Evolutionary conservation across 306 rosid species (phyloP).

Genomic region (Medicago ruthenica): DNA sequence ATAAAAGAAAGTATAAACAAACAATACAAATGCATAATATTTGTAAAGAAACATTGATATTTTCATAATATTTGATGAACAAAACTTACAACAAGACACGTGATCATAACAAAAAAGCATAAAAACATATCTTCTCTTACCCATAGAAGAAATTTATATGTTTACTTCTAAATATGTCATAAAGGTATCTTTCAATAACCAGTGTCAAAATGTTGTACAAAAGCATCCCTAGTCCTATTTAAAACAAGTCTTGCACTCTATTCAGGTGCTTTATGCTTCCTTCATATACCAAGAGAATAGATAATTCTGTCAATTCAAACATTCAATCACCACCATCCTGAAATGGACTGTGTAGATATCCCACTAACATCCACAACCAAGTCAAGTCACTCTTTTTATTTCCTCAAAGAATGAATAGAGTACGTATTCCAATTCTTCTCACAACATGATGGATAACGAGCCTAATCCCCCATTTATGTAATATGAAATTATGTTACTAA

Average conservation of each 20-base stretch:
- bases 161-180: neutral
- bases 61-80: neutral
- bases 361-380: constrained; percentile 11
- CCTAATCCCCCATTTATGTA: neutral
- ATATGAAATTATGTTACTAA: neutral
- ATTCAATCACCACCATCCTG: neutral
- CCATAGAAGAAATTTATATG: neutral
- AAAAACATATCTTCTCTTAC: neutral
- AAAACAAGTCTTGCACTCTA: neutral
- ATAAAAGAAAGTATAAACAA: neutral
- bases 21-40: neutral
- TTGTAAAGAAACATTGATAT: neutral
- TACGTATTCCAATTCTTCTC: neutral
- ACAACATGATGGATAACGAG: neutral
- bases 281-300: neutral
- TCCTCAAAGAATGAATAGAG: neutral
- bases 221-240: neutral
- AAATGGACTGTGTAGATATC: neutral
- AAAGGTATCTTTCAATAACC: neutral
- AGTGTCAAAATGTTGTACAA: neutral
- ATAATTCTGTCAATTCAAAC: neutral
- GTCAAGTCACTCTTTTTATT: neutral
- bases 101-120: neutral
- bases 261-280: neutral
- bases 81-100: neutral